Evolutionary conservation across 2,329 filamentous ascomycete genomes (phyloP).

Genomic region (Alternaria conjuncta): DNA sequence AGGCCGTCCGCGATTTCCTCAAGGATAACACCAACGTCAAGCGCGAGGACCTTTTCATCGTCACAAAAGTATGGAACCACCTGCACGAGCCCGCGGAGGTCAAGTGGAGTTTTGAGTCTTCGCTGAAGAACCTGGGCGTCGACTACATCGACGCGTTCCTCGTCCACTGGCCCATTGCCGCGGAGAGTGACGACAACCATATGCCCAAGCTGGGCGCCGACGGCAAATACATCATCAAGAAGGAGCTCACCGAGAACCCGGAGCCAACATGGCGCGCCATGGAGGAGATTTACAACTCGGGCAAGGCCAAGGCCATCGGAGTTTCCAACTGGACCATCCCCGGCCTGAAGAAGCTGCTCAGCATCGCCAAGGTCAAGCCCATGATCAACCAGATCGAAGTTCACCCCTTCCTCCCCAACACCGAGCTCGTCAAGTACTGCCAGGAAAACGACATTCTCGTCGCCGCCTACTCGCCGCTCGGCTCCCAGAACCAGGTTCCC

Average conservation of each 20-base stretch:
- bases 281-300: conserved; percentile 67
- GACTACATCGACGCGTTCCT: conserved; percentile 75
- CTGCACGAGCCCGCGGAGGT: conserved; percentile 64
- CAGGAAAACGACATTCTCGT: conserved; percentile 65
- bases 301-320: conserved; percentile 69
- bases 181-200: conserved; percentile 58
- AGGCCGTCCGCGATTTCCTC: conserved; percentile 67
- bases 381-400: conserved; percentile 77
- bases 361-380: conserved; percentile 70
- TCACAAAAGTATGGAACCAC: conserved; percentile 72
- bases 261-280: conserved; percentile 72
- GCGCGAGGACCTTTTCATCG: conserved; percentile 70
- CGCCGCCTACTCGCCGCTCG: conserved; percentile 71
- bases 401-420: conserved; percentile 75
- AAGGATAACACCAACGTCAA: conserved; percentile 61
- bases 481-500: conserved; percentile 73
- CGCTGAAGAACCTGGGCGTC: conserved; percentile 66
- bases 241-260: conserved; percentile 70
- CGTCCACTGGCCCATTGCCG: conserved; percentile 65
- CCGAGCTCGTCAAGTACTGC: conserved; percentile 64
- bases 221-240: conserved; percentile 68
- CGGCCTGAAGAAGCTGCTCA: conserved; percentile 71
- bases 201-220: conserved; percentile 64
- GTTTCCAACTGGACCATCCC: conserved; percentile 75
- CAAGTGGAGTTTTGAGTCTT: conserved; percentile 66